Base-by-base conservation (phyloP, 306 rosid genomes). In the Trifolium repens region DNA sequence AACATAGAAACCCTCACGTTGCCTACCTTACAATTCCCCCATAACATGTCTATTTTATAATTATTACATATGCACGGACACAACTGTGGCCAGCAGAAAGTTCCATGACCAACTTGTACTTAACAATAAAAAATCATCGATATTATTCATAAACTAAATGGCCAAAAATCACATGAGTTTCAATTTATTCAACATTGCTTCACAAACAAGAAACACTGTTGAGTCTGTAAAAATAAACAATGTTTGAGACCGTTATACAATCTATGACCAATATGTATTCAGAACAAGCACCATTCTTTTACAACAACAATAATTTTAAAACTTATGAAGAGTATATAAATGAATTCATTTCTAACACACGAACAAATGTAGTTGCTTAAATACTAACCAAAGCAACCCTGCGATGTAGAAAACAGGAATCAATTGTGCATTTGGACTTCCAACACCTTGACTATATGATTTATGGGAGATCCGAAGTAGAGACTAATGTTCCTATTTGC, bases 331-430 rank as follows among this genome's bases (percentile, higher is more conserved):
- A 58, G 82, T 73, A 78, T 78, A 74, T 61, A 81, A 80, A 80
- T 73, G 79, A 83, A 79, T 83, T 81, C 87, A 82, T 84, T 84
- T 81, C 80, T 87, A 78, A 76, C 83, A 73, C 81, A 79, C 69
- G 49, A 78, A 78, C 85, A 82, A 73, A 74, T 61, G 81, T 78
- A 76, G 85, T 80, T 76, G 79, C 84, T 82, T 78, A 67, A 76
- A 74, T 73, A 82, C 82, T 65, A 81, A 74, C 79, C 74, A 72
- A 19, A 78, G 69, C 69, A 65, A 81, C 73, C 73, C 57, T 22
- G 72, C 71, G 65, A 77, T 76, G 82, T 78, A 82, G 84, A 79
- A 79, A 78, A 73, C 13, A 76, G 67, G 75, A 53, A 69, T 73
- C 59, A 32, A 30, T 74, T 69, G 75, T 82, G 82, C 84, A 76